Base-by-base conservation (phyloP, 2,329 filamentous ascomycete genomes). In the Sodiomyces alkalinus region DNA sequence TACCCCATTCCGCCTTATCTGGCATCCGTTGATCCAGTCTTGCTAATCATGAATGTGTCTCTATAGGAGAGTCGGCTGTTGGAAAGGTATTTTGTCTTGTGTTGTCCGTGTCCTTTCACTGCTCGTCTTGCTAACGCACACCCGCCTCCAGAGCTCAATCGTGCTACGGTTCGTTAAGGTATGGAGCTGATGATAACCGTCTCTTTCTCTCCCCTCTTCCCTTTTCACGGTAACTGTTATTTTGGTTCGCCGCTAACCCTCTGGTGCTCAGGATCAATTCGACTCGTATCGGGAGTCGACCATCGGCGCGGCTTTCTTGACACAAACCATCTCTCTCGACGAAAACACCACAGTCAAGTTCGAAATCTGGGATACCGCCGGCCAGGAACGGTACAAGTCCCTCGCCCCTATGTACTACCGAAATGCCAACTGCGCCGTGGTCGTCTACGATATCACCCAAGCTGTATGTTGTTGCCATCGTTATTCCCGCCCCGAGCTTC, bases 381-480 rank as follows among this genome's bases (percentile, higher is more conserved):
- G 90, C 39, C 90, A 98, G 62, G 90, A 98, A 60, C 75, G 92
- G 49, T 98, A 96, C 71, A 96, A 96, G 68, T 96, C 90, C 9
- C 68, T 98, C 41, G 90, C 90, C 19, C 90, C 90, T 45, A 98
- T 98, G 90, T 98, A 98, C 67, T 98, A 98, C 63, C 69, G 92
- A 46, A 98, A 98, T 54, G 92, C 92, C 44, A 96, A 98, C 71
- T 96, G 90, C 60, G 90, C 92, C 33, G 87, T 98, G 18, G 87
- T 98, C 27, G 90, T 98, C 41, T 98, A 98, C 58, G 90, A 98
- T 60, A 96, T 98, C 49, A 98, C 90, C 49, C 90, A 98, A 71
- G 83, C 90, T 42, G 90, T 98, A 76, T 38, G 80, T 58, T 27
- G n/a, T n/a, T n/a, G n/a, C n/a, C n/a, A n/a, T n/a, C n/a, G n/a